These are phyloP conservation scores for Trametopsis cervina DNA, from an alignment of 768 basidiomycete species.

Conservation along the genomic window DNA sequence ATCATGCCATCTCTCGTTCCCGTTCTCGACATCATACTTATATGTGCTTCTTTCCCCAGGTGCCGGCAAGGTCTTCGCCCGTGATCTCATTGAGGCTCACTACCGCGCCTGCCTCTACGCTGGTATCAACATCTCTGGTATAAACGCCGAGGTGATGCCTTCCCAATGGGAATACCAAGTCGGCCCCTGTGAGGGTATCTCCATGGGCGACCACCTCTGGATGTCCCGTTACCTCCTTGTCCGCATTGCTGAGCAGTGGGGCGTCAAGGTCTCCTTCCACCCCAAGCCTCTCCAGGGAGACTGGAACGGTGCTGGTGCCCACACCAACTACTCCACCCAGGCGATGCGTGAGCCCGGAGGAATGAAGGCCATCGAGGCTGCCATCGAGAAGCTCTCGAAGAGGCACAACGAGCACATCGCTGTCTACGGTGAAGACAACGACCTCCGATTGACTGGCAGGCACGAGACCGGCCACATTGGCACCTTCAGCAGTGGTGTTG, in stretches of 20 bases:
- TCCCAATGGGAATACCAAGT: conserved; percentile 99
- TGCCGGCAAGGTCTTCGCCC: conserved; percentile 95
- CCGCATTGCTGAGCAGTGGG: conserved; percentile 97
- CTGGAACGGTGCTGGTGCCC: conserved; percentile 99
- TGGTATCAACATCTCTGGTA: conserved; percentile 96
- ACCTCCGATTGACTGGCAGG: conserved; percentile 88
- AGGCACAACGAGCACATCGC: conserved; percentile 94
- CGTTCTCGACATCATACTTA: conserved; percentile 2
- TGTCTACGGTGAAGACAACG: conserved; percentile 98
- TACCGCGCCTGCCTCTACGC: conserved; percentile 95
- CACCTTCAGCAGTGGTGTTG: conserved; percentile 88
- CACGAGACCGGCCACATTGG: conserved; percentile 97
- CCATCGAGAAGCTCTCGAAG: conserved; percentile 88
- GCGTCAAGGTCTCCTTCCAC: conserved; percentile 97
- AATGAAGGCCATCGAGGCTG: conserved; percentile 85
- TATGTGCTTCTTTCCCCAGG: conserved; percentile 47
- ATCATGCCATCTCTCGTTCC: background rate
- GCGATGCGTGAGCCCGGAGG: conserved; percentile 92
- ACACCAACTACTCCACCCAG: conserved; percentile 96
- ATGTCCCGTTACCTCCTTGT: conserved; percentile 96
- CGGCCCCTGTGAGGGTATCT: conserved; percentile 94
- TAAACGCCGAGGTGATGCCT: conserved; percentile 99
- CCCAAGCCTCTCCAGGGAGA: conserved; percentile 96
- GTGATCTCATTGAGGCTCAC: conserved; percentile 98
- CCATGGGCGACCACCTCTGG: conserved; percentile 99